phyloP scores from a whole-genome alignment of 306 rosid species.

The Castanea crenata region DNA sequence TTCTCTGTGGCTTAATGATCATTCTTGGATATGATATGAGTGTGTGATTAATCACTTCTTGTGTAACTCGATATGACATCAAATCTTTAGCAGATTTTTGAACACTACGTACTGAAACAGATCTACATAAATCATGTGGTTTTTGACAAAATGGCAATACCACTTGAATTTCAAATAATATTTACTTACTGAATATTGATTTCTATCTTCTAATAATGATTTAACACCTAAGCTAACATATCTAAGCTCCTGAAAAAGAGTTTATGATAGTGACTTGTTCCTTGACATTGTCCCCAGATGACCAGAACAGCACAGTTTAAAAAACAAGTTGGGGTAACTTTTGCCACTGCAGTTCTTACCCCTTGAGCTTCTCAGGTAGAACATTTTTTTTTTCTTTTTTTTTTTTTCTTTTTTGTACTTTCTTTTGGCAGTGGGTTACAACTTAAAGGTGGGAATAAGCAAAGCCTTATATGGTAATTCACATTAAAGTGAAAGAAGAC shows the following conservation, averaged over 20 bases:
- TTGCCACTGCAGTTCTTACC: background rate
- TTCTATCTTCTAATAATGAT: too few relatives aligned
- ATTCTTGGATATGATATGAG: background rate
- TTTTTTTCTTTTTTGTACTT: too few relatives aligned
- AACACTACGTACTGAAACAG: background rate
- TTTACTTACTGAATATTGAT: background rate
- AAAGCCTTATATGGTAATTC: background rate
- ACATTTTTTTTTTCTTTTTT: background rate
- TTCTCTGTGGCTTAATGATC: background rate
- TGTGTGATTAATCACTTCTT: background rate
- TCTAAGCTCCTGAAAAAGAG: background rate
- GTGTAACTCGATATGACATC: background rate
- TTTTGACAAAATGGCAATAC: background rate
- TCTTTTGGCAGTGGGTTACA: too few relatives aligned
- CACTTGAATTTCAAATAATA: background rate
- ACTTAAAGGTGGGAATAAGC: too few relatives aligned
- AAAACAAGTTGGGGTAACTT: background rate
- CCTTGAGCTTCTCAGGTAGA: background rate
- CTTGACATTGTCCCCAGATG: background rate
- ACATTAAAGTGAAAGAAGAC: background rate
- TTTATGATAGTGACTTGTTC: background rate
- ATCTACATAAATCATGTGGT: background rate
- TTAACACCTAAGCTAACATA: background rate
- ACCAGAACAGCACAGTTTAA: background rate
- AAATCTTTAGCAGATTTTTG: background rate